A percentile compares a stretch with the other conserved stretches of the same genome.
Conservation (phyloP, 2,329 filamentous ascomycete genomes). For the Ceratocystis eucalypticola region DNA sequence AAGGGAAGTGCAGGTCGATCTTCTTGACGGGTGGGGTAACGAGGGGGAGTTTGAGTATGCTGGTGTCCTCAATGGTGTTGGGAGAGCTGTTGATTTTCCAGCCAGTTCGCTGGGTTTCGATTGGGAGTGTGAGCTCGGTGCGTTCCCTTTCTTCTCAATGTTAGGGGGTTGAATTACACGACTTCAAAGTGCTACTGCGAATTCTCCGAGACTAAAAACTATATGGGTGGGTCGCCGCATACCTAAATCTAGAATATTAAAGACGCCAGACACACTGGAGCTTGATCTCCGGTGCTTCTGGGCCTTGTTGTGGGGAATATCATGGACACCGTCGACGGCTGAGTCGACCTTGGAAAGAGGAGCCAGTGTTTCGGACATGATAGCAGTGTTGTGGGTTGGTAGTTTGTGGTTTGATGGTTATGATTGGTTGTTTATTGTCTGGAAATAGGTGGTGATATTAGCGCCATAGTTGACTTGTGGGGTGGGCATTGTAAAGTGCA, state of each 20-base stretch:
- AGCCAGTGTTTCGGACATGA: conserved; percentile 29
- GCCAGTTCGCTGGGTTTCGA: conserved; percentile 75
- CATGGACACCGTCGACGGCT: conserved; percentile 59
- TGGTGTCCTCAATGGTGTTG: conserved; percentile 63
- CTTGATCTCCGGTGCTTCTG: conserved; percentile 55
- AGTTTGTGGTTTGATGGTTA: not conserved
- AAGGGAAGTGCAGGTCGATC: conserved; percentile 83
- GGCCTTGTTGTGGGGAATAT: conserved; percentile 26
- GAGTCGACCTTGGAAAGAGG: conserved; percentile 83
- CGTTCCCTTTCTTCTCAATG: conserved; percentile 52
- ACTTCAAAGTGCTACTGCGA: not conserved
- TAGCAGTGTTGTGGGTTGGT: conserved; percentile 20
- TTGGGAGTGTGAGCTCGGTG: conserved; percentile 57
- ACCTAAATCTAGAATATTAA: conserved; percentile 78
- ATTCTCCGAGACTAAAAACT: conserved; percentile 8
- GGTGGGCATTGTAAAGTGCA: not conserved
- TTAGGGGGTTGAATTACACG: conserved; percentile 17
- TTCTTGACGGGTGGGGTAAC: conserved; percentile 77
- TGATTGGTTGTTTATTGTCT: not conserved
- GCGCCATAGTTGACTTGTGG: not conserved
- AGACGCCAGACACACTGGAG: conserved; percentile 53
- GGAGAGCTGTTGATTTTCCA: conserved; percentile 93
- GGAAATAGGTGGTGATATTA: not conserved
- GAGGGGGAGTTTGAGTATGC: conserved; percentile 68
- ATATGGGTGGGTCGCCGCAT: conserved; percentile 26